Conservation (phyloP, 2,329 filamentous ascomycete species). For the Aspergillus calidoustus region DNA sequence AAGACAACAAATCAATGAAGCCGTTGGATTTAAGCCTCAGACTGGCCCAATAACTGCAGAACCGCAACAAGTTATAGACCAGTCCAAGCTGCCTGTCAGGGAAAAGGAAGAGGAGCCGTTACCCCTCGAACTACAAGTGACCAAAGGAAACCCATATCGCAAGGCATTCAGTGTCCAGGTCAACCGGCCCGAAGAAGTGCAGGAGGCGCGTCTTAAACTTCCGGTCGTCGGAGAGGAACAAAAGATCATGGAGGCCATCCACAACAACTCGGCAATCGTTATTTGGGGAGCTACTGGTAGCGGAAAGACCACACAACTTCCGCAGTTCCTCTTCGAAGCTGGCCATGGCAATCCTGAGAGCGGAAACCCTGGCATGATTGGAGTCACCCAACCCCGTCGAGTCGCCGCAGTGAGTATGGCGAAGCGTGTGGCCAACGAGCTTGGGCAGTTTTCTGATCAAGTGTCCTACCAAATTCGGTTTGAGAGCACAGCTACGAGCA, state of each 20-base stretch:
- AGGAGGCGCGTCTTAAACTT: conserved; percentile 75
- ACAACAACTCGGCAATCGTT: conserved; percentile 87
- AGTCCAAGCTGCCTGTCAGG: conserved; percentile 36
- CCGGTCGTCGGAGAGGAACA: conserved; percentile 96
- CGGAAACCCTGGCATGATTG: conserved; percentile 88
- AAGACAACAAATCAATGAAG: conserved; percentile 80
- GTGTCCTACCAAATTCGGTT: conserved; percentile 97
- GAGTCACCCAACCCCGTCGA: conserved; percentile 89
- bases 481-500: conserved; percentile 77
- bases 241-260: conserved; percentile 95
- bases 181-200: conserved; percentile 71
- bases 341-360: conserved; percentile 82
- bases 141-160: conserved; percentile 55
- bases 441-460: conserved; percentile 74
- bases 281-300: conserved; percentile 95
- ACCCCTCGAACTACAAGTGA: conserved; percentile 44
- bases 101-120: conserved; percentile 47
- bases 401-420: conserved; percentile 98
- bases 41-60: conserved; percentile 36
- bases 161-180: conserved; percentile 79
- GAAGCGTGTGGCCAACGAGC: conserved; percentile 83
- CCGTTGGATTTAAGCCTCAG: conserved; percentile 69
- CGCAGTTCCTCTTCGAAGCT: conserved; percentile 93
- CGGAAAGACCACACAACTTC: conserved; percentile 96
- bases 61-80: conserved; percentile 36